These are phyloP conservation scores for barrel medic (Medicago truncatula) DNA, from an alignment of 306 rosid genomes.

Conservation along the genomic window MtrunA17r5.0-ANR NC_053043.1:47827001-47827500, in stretches of 20 bases:
- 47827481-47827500: conserved; percentile 63
- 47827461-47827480: conserved; percentile 54
- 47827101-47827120: conserved; percentile 92
- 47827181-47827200: conserved; percentile 70
- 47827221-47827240: conserved; percentile 76
- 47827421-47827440: conserved; percentile 55
- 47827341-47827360: conserved; percentile 82
- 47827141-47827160: conserved; percentile 92
- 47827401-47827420: conserved; percentile 68
- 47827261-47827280: conserved; percentile 65
- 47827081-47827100: conserved; percentile 87
- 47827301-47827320: conserved; percentile 70
- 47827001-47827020: conserved; percentile 61
- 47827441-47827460: conserved; percentile 55
- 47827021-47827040: conserved; percentile 66
- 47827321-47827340: conserved; percentile 64
- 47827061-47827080: conserved; percentile 94
- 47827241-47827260: conserved; percentile 79
- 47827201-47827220: conserved; percentile 69
- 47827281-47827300: conserved; percentile 67
- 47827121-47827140: conserved; percentile 93
- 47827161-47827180: conserved; percentile 69
- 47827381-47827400: conserved; percentile 68
- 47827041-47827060: conserved; percentile 67
- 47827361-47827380: conserved; percentile 73